These are phyloP conservation scores for Rossbeevera mucosa DNA, from an alignment of 768 basidiomycete genomes.

Conservation along the genomic window DNA sequence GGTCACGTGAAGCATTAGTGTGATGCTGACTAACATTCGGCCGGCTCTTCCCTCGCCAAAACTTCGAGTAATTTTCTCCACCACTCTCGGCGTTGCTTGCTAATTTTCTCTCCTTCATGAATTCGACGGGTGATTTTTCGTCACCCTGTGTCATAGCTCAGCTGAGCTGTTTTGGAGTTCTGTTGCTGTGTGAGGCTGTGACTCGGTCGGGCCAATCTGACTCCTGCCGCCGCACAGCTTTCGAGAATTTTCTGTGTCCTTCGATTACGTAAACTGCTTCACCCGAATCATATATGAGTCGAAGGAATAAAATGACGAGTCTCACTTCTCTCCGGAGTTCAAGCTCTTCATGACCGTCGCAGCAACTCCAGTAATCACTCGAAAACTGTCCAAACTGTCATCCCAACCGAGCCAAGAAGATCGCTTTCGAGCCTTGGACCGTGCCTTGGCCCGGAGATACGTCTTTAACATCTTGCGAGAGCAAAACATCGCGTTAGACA, in stretches of 20 bases:
- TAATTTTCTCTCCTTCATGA: neutral
- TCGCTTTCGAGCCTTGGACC: constrained; percentile 29
- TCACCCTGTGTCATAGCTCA: neutral
- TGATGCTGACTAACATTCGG: neutral
- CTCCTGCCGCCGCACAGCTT: no score
- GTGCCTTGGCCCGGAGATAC: constrained; percentile 30
- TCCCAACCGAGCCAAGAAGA: constrained; percentile 22
- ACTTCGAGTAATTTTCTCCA: constrained; percentile 6
- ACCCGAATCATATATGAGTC: no score
- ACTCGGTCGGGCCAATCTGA: neutral
- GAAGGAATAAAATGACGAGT: no score
- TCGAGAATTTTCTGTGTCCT: no score
- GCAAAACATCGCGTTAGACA: constrained; percentile 15
- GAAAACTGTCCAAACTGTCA: constrained; percentile 33
- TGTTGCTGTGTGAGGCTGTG: neutral
- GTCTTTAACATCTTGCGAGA: constrained; percentile 21
- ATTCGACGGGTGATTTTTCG: no score
- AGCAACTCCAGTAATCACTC: constrained; percentile 13
- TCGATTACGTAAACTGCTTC: no score
- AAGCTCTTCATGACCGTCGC: constrained; percentile 21
- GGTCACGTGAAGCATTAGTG: neutral
- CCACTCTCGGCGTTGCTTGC: neutral
- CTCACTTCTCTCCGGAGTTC: neutral
- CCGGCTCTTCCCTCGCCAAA: neutral
- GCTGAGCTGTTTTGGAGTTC: neutral